phyloP scores from a whole-genome alignment of 2,329 filamentous ascomycete genomes.

The Colletotrichum acutatum region DNA sequence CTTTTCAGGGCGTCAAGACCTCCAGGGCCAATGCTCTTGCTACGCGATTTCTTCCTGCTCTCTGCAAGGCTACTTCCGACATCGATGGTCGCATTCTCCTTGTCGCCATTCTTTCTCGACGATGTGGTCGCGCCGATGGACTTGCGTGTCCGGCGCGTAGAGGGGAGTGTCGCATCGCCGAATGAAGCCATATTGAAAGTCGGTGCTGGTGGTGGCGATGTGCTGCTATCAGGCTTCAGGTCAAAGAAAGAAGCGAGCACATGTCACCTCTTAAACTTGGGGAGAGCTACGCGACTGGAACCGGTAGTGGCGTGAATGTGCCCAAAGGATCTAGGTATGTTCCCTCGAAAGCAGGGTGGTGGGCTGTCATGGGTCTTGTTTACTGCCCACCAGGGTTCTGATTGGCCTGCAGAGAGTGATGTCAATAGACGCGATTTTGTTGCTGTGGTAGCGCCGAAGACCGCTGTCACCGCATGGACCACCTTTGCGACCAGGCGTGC shows the following conservation, averaged over 20 bases:
- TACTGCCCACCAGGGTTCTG: constrained; percentile 12
- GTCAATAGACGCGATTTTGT: constrained; percentile 34
- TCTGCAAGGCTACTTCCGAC: constrained; percentile 64
- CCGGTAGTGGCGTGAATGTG: constrained; percentile 35
- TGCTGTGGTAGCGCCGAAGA: constrained; percentile 26
- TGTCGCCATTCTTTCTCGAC: constrained; percentile 59
- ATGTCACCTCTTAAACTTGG: constrained; percentile 34
- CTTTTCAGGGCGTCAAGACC: constrained; percentile 85
- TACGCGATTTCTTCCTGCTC: constrained; percentile 78
- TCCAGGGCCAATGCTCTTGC: constrained; percentile 95
- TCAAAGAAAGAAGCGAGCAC: constrained; percentile 3
- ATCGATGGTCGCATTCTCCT: constrained; percentile 82
- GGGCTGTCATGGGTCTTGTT: constrained; percentile 32
- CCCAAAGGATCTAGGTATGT: constrained; percentile 24
- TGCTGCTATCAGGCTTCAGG: constrained; percentile 5
- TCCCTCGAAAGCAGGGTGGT: constrained; percentile 36
- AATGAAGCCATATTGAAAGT: constrained; percentile 49
- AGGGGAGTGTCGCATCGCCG: constrained; percentile 62
- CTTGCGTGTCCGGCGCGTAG: constrained; percentile 71
- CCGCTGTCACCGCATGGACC: constrained; percentile 1
- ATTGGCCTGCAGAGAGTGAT: constrained; percentile 21
- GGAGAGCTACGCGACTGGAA: constrained; percentile 27
- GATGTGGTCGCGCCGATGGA: constrained; percentile 66
- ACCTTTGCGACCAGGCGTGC: background rate
- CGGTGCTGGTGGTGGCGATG: background rate